Conservation (phyloP, 2,329 filamentous ascomycete species). For the Arthrobotrys sphaeroides region DNA sequence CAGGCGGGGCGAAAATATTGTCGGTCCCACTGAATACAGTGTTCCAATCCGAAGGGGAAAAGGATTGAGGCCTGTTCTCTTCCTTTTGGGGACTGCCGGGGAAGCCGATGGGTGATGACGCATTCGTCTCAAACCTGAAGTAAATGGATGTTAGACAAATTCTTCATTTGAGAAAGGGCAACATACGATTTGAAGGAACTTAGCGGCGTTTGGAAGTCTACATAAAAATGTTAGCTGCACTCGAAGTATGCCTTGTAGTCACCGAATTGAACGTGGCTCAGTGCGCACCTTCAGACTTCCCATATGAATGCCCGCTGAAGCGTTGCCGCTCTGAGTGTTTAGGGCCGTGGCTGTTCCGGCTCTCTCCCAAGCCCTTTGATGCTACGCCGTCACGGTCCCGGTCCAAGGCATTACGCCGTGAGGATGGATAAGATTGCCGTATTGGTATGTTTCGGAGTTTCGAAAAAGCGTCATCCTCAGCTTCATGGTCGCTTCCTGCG, state of each 20-base stretch:
- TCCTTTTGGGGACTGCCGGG: conserved; percentile 8
- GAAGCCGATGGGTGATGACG: conserved; percentile 23
- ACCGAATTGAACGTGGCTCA: background rate
- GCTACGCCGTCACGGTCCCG: conserved; percentile 10
- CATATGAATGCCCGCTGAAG: conserved; percentile 12
- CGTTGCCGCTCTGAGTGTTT: conserved; percentile 25
- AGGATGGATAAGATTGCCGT: conserved; percentile 42
- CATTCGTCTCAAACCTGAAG: conserved; percentile 35
- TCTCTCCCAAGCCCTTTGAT: background rate
- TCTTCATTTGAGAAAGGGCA: background rate
- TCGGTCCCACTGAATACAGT: conserved; percentile 34
- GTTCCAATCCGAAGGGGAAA: conserved; percentile 44
- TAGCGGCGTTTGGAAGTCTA: conserved; percentile 13
- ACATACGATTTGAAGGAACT: conserved; percentile 41
- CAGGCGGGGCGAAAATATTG: conserved; percentile 43
- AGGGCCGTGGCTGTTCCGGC: background rate
- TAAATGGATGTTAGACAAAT: background rate
- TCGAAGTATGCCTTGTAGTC: background rate
- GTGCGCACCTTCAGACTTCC: conserved; percentile 30
- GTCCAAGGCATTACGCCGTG: conserved; percentile 40
- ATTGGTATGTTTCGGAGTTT: conserved; percentile 18
- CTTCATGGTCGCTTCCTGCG: conserved; percentile 36
- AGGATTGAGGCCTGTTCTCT: conserved; percentile 21
- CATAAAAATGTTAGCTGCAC: background rate
- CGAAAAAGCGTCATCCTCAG: conserved; percentile 21